These are phyloP conservation scores for Hymenoscyphus fructigenus DNA, from an alignment of 2,329 filamentous ascomycete species.

Conservation along the genomic window DNA sequence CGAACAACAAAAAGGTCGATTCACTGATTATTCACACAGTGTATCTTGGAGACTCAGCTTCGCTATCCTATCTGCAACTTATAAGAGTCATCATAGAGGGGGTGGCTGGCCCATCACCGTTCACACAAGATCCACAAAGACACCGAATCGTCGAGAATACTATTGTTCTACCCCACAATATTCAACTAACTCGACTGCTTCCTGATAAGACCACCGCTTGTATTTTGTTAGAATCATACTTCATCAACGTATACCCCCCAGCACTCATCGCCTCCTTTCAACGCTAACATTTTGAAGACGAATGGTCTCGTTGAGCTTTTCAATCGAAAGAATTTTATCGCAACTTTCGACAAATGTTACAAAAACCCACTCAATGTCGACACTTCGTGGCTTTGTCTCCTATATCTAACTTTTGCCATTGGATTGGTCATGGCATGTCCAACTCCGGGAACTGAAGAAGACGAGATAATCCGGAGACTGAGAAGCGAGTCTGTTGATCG, in stretches of 20 bases:
- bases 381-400: slow-evolving; percentile 54
- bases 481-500: slow-evolving; percentile 48
- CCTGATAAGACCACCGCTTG: slow-evolving; percentile 55
- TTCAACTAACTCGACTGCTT: slow-evolving; percentile 51
- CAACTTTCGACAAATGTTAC: slow-evolving; percentile 53
- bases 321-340: slow-evolving; percentile 50
- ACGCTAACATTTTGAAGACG: slow-evolving; percentile 43
- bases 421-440: slow-evolving; percentile 59
- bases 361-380: slow-evolving; percentile 50
- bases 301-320: slow-evolving; percentile 61
- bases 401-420: slow-evolving; percentile 63
- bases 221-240: slow-evolving; percentile 58
- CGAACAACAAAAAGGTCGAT: background rate
- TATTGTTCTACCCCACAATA: slow-evolving; percentile 43
- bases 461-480: slow-evolving; percentile 51
- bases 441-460: slow-evolving; percentile 48
- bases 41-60: slow-evolving; percentile 33
- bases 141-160: slow-evolving; percentile 30
- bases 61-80: slow-evolving; percentile 31
- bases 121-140: slow-evolving; percentile 29
- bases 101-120: slow-evolving; percentile 28
- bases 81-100: slow-evolving; percentile 31
- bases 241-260: slow-evolving; percentile 51
- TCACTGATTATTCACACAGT: slow-evolving; percentile 14
- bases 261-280: background rate